phyloP scores from a whole-genome alignment of 1,284 basidiomycete genomes.

The Kwoniella shivajii region DNA sequence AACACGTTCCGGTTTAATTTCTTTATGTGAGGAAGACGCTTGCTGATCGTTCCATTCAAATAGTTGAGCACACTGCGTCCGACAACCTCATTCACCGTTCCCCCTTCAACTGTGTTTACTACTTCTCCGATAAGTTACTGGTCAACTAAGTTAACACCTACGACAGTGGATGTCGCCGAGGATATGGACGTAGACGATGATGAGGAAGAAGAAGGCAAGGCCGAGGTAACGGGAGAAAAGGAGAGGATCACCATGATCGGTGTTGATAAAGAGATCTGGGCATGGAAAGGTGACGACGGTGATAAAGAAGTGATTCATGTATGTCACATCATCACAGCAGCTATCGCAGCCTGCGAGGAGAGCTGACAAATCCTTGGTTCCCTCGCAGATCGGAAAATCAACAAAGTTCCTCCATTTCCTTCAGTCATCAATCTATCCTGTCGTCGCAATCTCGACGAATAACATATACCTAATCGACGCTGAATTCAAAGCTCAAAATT shows the following conservation, averaged over 20 bases:
- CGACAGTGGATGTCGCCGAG: slow-evolving; percentile 18
- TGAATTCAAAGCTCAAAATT: slow-evolving; percentile 2
- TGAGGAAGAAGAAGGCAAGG: background rate
- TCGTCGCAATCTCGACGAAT: slow-evolving; percentile 21
- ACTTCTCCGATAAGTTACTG: slow-evolving; percentile 44
- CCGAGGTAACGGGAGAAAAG: slow-evolving; percentile 7
- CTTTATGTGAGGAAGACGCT: too few species aligned
- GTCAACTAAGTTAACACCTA: slow-evolving; percentile 11
- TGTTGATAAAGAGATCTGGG: slow-evolving; percentile 39
- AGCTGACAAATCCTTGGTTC: background rate
- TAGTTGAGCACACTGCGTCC: slow-evolving; percentile 50
- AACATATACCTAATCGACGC: slow-evolving; percentile 24
- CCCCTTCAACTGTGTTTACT: slow-evolving; percentile 47
- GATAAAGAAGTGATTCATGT: slow-evolving; percentile 31
- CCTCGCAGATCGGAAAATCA: slow-evolving; percentile 1
- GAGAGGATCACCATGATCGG: slow-evolving; percentile 41
- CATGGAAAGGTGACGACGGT: slow-evolving; percentile 46
- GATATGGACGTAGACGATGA: slow-evolving; percentile 18
- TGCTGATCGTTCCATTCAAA: slow-evolving; percentile 1
- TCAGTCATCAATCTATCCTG: slow-evolving; percentile 10
- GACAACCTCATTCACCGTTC: slow-evolving; percentile 50
- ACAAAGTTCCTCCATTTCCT: slow-evolving; percentile 25
- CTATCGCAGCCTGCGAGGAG: background rate
- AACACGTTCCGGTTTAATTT: background rate
- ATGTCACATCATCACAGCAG: slow-evolving; percentile 2